Conservation (phyloP, 2,329 filamentous ascomycete species). For the Pezicula radicicola region DNA sequence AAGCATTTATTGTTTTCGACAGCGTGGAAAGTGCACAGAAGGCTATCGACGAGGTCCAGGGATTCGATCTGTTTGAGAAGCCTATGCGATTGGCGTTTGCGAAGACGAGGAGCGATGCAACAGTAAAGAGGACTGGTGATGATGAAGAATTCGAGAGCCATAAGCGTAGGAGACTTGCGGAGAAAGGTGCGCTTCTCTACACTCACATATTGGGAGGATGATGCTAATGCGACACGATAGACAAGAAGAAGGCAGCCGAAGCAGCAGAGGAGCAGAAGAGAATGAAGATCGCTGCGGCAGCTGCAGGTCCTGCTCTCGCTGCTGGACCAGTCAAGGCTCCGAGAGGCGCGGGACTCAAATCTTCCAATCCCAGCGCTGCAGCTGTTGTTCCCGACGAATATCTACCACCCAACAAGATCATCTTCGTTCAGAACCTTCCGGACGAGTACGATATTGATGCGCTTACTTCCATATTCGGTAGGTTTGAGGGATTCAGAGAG, state of each 20-base stretch:
- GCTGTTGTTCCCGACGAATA: conserved; percentile 95
- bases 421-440: conserved; percentile 90
- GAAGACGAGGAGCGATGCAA: conserved; percentile 81
- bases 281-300: conserved; percentile 53
- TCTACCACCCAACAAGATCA: conserved; percentile 92
- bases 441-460: conserved; percentile 80
- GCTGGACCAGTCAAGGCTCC: conserved; percentile 65
- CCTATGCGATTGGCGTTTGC: conserved; percentile 83
- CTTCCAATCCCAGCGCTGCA: conserved; percentile 63
- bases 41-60: conserved; percentile 86
- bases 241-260: conserved; percentile 78
- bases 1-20: conserved; percentile 93
- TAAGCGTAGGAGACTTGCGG: conserved; percentile 77
- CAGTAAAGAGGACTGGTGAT: conserved; percentile 69
- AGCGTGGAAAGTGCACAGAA: conserved; percentile 71
- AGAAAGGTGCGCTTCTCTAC: conserved; percentile 67
- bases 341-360: conserved; percentile 73
- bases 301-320: conserved; percentile 36
- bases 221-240: conserved; percentile 30
- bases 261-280: conserved; percentile 75
- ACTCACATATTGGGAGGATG: neutral
- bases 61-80: conserved; percentile 91
- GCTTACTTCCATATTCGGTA: conserved; percentile 76
- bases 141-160: conserved; percentile 83
- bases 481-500: conserved; percentile 93